These are phyloP conservation scores for Cajanus cajan DNA, from an alignment of 306 rosid genomes.

Conservation along the genomic window DNA sequence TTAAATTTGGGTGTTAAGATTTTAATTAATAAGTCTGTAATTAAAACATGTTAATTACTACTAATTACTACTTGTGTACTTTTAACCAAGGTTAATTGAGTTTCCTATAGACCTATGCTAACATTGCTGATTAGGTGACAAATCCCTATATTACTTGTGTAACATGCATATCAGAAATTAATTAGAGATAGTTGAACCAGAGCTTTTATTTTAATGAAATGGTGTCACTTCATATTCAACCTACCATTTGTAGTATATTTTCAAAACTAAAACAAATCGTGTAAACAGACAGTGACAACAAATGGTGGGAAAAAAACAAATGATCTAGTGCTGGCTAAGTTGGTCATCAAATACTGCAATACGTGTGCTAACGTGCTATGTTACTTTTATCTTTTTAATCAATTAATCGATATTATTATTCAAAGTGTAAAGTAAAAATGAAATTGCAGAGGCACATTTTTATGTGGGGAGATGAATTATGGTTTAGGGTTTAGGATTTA, in stretches of 20 bases:
- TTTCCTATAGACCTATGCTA: neutral
- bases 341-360: neutral
- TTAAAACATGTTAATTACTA: neutral
- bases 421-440: constrained; percentile 14
- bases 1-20: neutral
- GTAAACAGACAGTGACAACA: neutral
- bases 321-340: neutral
- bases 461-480: constrained; percentile 27
- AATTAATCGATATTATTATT: neutral
- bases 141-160: neutral
- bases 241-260: neutral
- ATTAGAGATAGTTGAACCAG: constrained; percentile 17
- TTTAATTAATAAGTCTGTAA: neutral
- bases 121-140: neutral
- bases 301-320: neutral
- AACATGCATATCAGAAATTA: neutral
- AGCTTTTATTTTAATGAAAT: neutral
- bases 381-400: neutral
- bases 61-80: neutral
- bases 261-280: neutral
- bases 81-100: neutral
- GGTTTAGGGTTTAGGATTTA: too few species aligned
- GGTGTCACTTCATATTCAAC: constrained; percentile 4
- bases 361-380: neutral
- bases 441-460: neutral